These are phyloP conservation scores for Ceratocystis variospora DNA, from an alignment of 2,329 filamentous ascomycete genomes.

Conservation along the genomic window DNA sequence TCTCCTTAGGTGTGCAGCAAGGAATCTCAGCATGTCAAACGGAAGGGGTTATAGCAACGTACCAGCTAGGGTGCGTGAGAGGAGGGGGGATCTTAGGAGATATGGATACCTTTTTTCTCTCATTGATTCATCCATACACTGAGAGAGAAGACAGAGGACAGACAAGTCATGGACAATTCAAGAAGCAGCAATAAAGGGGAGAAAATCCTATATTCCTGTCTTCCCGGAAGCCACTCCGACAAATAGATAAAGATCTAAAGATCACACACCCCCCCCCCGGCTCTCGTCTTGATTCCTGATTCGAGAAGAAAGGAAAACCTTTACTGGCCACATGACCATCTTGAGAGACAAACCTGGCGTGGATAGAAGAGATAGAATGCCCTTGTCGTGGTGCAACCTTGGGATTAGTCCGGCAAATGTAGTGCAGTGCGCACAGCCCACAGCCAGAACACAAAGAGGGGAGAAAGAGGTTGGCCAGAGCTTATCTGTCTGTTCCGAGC, in stretches of 20 bases:
- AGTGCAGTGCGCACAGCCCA: neutral
- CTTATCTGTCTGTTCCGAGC: neutral
- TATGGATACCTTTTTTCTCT: neutral
- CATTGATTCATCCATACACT: neutral
- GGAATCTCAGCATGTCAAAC: neutral
- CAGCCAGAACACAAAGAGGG: neutral
- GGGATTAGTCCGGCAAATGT: constrained; percentile 4
- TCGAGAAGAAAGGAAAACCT: constrained; percentile 15
- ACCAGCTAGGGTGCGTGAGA: neutral
- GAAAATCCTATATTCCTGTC: neutral
- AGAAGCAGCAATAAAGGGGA: neutral
- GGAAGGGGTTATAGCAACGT: neutral
- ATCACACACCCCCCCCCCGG: neutral
- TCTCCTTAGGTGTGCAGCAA: constrained; percentile 15
- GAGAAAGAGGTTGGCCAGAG: neutral
- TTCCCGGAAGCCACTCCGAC: neutral
- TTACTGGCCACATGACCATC: constrained; percentile 17
- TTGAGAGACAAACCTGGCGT: constrained; percentile 14
- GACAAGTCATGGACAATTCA: neutral
- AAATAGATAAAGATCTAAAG: neutral
- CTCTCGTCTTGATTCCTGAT: constrained; percentile 1
- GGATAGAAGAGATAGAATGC: neutral
- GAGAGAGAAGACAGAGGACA: neutral
- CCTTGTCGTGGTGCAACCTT: constrained; percentile 15
- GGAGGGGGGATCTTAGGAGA: neutral